Conservation (phyloP, 108 stramenopile species). For the Nitzschia sp. region DNA sequence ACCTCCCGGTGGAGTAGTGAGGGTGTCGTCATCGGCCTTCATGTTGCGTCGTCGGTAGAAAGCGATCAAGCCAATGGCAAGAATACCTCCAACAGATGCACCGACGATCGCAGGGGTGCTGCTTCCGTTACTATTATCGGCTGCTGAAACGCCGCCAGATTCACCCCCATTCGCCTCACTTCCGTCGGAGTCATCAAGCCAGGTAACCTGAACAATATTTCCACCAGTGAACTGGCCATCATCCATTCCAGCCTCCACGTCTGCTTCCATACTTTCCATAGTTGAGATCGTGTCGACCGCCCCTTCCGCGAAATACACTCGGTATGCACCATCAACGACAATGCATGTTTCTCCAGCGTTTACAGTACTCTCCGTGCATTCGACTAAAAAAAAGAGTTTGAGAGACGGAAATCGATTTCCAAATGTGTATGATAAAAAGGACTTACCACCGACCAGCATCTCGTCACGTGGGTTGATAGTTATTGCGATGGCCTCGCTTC, state of each 20-base stretch:
- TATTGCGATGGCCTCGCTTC: not conserved
- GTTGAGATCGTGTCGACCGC: not conserved
- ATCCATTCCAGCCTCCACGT: conserved; percentile 16
- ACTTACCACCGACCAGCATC: not conserved
- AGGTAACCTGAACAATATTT: conserved; percentile 12
- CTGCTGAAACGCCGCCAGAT: not conserved
- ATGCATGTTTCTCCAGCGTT: not conserved
- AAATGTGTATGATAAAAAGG: too few species aligned
- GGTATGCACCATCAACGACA: conserved; percentile 7
- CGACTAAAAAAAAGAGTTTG: not conserved
- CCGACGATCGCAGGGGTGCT: conserved; percentile 17
- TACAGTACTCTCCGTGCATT: not conserved
- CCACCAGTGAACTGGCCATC: not conserved
- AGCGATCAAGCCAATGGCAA: conserved; percentile 10
- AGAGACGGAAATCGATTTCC: too few species aligned
- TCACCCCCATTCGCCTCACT: not conserved
- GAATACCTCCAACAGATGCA: conserved; percentile 20
- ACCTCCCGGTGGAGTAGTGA: not conserved
- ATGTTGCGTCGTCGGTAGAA: conserved; percentile 12
- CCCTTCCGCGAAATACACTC: conserved; percentile 7
- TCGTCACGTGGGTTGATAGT: conserved; percentile 6
- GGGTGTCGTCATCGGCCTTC: conserved; percentile 6
- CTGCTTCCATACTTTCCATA: not conserved
- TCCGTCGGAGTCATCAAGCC: not conserved
- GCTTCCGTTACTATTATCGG: not conserved